Evolutionary conservation across 2,329 filamentous ascomycete species (phyloP).

Genomic region (Scytalidium sp.): DNA sequence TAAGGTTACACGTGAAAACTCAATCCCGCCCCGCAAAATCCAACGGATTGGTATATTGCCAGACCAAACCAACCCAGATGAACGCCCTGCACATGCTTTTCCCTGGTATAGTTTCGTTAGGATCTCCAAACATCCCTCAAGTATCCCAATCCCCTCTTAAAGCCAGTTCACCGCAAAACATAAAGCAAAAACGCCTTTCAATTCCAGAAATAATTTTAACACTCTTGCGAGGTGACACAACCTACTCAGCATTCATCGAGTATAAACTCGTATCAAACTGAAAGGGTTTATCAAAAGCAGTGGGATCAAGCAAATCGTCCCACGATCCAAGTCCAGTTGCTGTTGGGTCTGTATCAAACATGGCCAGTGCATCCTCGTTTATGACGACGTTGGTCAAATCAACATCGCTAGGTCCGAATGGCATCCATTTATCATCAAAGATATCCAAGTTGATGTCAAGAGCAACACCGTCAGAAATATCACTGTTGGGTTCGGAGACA

Average conservation of each 20-base stretch:
- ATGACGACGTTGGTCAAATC: constrained; percentile 37
- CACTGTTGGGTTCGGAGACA: constrained; percentile 58
- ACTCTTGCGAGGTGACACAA: constrained; percentile 1
- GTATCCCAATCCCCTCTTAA: constrained; percentile 7
- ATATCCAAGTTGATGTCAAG: constrained; percentile 50
- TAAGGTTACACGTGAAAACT: background rate
- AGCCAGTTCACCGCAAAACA: constrained; percentile 10
- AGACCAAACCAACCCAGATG: background rate
- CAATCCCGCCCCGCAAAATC: background rate
- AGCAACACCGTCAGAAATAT: constrained; percentile 52
- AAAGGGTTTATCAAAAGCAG: constrained; percentile 52
- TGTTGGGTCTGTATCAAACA: constrained; percentile 22
- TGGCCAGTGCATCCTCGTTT: constrained; percentile 22
- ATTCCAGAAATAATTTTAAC: constrained; percentile 10
- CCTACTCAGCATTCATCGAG: constrained; percentile 34
- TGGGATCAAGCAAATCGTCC: constrained; percentile 43
- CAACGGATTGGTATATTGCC: background rate
- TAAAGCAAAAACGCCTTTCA: constrained; percentile 4
- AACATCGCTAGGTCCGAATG: constrained; percentile 37
- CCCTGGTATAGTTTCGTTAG: constrained; percentile 10
- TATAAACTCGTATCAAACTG: constrained; percentile 46
- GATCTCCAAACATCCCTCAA: constrained; percentile 5
- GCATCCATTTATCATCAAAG: constrained; percentile 39
- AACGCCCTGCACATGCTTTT: constrained; percentile 16
- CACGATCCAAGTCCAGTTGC: constrained; percentile 32